phyloP scores from a whole-genome alignment of 345 rosid species.

The Xanthoceras sorbifolium region DNA sequence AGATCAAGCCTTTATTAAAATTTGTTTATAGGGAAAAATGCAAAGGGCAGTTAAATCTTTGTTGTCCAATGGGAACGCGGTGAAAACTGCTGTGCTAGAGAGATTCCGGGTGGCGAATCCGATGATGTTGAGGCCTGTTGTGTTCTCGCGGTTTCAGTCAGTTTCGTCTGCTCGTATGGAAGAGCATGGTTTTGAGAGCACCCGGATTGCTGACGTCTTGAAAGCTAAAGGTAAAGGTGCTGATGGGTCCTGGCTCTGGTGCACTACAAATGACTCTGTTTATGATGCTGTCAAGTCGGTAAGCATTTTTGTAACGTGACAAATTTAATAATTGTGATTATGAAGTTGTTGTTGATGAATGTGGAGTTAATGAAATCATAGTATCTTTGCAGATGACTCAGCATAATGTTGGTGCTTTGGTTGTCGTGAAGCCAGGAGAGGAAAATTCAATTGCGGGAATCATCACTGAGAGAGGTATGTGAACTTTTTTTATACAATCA shows the following conservation, averaged over 20 bases:
- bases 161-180: constrained; percentile 70
- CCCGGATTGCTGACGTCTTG: constrained; percentile 77
- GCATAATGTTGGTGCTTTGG: constrained; percentile 95
- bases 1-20: not conserved
- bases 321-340: not conserved
- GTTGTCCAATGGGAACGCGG: constrained; percentile 50
- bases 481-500: not conserved
- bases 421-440: constrained; percentile 92
- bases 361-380: not conserved
- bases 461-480: constrained; percentile 90
- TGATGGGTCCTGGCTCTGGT: constrained; percentile 99
- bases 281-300: constrained; percentile 97
- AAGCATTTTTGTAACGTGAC: constrained; percentile 19
- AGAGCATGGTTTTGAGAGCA: constrained; percentile 93
- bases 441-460: constrained; percentile 90
- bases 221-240: constrained; percentile 82
- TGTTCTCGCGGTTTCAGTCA: constrained; percentile 56
- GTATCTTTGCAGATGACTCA: constrained; percentile 78
- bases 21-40: constrained; percentile 42
- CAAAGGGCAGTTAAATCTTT: constrained; percentile 53
- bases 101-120: constrained; percentile 67
- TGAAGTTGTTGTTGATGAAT: not conserved
- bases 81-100: constrained; percentile 55
- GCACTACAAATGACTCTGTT: constrained; percentile 85
- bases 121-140: constrained; percentile 39